These are phyloP conservation scores for Cutaneotrichosporon sp. DNA, from an alignment of 1,284 basidiomycete genomes.

Conservation along the genomic window DNA sequence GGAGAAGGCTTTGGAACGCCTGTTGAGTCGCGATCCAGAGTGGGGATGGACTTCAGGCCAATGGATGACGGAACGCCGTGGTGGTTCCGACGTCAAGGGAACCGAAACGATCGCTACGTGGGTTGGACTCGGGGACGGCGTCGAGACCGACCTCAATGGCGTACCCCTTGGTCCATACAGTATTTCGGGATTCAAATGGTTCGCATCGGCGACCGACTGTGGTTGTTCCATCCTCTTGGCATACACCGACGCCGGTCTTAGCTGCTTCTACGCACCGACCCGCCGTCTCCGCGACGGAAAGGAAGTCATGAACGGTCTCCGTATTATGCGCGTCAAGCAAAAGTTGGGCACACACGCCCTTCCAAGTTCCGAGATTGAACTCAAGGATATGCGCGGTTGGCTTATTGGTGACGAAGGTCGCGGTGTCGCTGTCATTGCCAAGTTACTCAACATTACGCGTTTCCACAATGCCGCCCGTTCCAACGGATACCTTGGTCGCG, in stretches of 20 bases:
- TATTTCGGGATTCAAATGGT: slow-evolving; percentile 76
- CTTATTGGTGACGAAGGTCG: slow-evolving; percentile 63
- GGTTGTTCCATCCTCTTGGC: slow-evolving; percentile 22
- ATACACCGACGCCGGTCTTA: slow-evolving; percentile 56
- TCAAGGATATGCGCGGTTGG: slow-evolving; percentile 64
- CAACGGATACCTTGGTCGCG: slow-evolving; percentile 61
- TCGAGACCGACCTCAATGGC: slow-evolving; percentile 21
- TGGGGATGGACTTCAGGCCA: slow-evolving; percentile 71
- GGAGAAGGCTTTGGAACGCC: slow-evolving; percentile 14
- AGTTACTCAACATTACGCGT: slow-evolving; percentile 73
- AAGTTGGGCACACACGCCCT: slow-evolving; percentile 74
- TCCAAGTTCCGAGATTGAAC: slow-evolving; percentile 72
- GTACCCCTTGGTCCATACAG: slow-evolving; percentile 21
- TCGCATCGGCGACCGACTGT: slow-evolving; percentile 73
- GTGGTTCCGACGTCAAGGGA: slow-evolving; percentile 72
- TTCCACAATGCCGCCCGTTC: slow-evolving; percentile 54
- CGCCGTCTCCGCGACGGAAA: slow-evolving; percentile 56
- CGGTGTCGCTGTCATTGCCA: slow-evolving; percentile 69
- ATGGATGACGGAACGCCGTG: slow-evolving; percentile 81
- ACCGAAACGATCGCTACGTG: slow-evolving; percentile 62
- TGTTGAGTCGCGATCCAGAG: slow-evolving; percentile 55
- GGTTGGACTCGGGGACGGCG: slow-evolving; percentile 5
- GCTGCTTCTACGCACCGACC: slow-evolving; percentile 61
- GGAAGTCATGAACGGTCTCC: slow-evolving; percentile 63
- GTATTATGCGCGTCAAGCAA: slow-evolving; percentile 71